Percentiles rank a stretch among this genome's conserved stretches.
Evolutionary conservation across 129 eudicot genomes (phyloP).

Genomic region (Scalesia atractyloides): DNA sequence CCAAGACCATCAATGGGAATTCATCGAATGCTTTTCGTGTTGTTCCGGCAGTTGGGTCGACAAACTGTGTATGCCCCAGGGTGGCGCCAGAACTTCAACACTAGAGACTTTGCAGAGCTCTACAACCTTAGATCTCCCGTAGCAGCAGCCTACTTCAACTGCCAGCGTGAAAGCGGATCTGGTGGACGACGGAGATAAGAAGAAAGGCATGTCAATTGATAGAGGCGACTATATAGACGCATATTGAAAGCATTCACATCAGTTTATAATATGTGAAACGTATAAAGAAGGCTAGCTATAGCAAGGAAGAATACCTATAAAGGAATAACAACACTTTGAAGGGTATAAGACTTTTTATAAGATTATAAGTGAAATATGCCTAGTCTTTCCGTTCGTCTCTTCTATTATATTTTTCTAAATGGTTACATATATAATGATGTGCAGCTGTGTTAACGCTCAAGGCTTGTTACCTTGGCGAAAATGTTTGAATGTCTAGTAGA

Average conservation of each 20-base stretch:
- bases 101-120: constrained; percentile 72
- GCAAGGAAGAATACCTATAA: neutral
- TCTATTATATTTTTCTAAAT: too few species aligned
- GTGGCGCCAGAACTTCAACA: constrained; percentile 88
- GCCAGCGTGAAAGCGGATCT: constrained; percentile 75
- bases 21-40: constrained; percentile 68
- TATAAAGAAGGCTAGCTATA: neutral
- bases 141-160: constrained; percentile 79
- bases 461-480: too few species aligned
- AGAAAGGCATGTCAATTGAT: constrained; percentile 16
- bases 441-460: too few species aligned
- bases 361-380: too few species aligned
- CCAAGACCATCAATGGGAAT: constrained; percentile 85
- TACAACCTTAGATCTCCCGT: constrained; percentile 84
- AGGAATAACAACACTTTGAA: neutral
- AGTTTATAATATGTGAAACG: neutral
- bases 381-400: too few species aligned
- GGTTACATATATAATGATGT: too few species aligned
- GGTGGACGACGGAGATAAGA: constrained; percentile 59
- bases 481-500: too few species aligned
- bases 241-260: neutral
- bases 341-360: too few species aligned
- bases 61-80: constrained; percentile 84
- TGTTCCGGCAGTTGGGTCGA: constrained; percentile 74
- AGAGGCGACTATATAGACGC: neutral